These are phyloP conservation scores for Herpetomonas samuelpessoai DNA, from an alignment of 208 protist genomes.

Conservation along the genomic window DNA sequence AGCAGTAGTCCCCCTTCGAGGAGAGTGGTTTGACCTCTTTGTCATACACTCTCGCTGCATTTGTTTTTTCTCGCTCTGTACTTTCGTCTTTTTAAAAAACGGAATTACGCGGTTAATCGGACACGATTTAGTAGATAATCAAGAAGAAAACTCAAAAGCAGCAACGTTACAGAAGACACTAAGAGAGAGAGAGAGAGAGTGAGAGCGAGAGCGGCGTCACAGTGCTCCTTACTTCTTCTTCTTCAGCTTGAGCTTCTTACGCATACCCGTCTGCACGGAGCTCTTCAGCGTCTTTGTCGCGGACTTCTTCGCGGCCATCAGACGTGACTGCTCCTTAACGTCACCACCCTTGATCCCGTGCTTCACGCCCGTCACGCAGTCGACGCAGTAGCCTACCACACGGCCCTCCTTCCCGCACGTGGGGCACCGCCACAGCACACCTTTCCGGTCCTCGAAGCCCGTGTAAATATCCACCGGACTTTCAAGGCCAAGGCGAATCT, in stretches of 20 bases:
- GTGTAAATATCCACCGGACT: constrained; percentile 81
- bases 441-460: constrained; percentile 81
- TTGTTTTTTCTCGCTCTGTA: constrained; percentile 2
- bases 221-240: constrained; percentile 1
- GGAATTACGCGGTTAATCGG: no score
- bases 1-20: no score
- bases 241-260: constrained; percentile 52
- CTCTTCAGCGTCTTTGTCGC: constrained; percentile 22
- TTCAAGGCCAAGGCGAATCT: constrained; percentile 87
- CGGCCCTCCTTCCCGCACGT: constrained; percentile 64
- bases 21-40: no score
- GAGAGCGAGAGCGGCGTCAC: not conserved
- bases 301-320: constrained; percentile 19
- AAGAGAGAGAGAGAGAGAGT: constrained; percentile 3
- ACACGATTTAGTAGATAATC: no score
- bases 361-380: constrained; percentile 66
- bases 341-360: constrained; percentile 32
- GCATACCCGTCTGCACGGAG: constrained; percentile 23
- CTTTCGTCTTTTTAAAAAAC: no score
- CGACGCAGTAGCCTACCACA: constrained; percentile 83
- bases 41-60: constrained; percentile 4
- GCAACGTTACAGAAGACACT: not conserved
- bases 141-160: not conserved
- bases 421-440: constrained; percentile 80
- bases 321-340: constrained; percentile 28